Percentiles rank a stretch among this genome's conserved stretches.
phyloP scores from a whole-genome alignment of 2,329 filamentous ascomycete genomes.

The Fonsecaea pedrosoi region DNA sequence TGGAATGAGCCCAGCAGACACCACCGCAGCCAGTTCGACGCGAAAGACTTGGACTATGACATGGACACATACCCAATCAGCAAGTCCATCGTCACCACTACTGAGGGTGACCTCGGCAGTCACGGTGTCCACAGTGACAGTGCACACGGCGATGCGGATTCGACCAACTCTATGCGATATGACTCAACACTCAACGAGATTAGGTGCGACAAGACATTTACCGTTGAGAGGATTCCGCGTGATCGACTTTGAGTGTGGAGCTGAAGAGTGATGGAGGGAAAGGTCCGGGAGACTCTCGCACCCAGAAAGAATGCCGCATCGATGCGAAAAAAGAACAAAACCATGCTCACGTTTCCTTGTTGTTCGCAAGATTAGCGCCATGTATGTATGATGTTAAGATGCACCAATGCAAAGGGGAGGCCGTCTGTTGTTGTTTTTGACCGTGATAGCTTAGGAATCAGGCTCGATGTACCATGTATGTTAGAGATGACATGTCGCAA shows the following conservation, averaged over 20 bases:
- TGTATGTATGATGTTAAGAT: not conserved
- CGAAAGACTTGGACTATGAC: conserved; percentile 27
- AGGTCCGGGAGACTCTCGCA: not conserved
- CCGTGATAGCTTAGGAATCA: not conserved
- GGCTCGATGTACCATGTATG: not conserved
- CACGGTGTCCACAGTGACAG: conserved; percentile 8
- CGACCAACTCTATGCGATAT: conserved; percentile 23
- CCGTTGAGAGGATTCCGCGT: conserved; percentile 25
- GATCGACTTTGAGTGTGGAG: conserved; percentile 8
- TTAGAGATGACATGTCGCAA: not conserved
- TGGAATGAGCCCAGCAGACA: conserved; percentile 11
- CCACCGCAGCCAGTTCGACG: conserved; percentile 18
- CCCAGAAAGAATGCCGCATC: not conserved
- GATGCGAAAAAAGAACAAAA: not conserved
- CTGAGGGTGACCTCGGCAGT: conserved; percentile 19
- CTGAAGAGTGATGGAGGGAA: not conserved
- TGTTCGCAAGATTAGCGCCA: not conserved
- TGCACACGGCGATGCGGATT: conserved; percentile 23
- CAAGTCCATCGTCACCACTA: conserved; percentile 23
- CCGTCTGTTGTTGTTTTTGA: not conserved
- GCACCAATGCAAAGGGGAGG: not conserved
- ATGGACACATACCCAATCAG: conserved; percentile 32
- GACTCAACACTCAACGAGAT: conserved; percentile 23
- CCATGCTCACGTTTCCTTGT: not conserved
- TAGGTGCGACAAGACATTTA: conserved; percentile 32